A percentile compares a stretch with the other conserved stretches of the same genome.
Evolutionary conservation across 768 basidiomycete species (phyloP).

Genomic region (Mycena olivaceomarginata): DNA sequence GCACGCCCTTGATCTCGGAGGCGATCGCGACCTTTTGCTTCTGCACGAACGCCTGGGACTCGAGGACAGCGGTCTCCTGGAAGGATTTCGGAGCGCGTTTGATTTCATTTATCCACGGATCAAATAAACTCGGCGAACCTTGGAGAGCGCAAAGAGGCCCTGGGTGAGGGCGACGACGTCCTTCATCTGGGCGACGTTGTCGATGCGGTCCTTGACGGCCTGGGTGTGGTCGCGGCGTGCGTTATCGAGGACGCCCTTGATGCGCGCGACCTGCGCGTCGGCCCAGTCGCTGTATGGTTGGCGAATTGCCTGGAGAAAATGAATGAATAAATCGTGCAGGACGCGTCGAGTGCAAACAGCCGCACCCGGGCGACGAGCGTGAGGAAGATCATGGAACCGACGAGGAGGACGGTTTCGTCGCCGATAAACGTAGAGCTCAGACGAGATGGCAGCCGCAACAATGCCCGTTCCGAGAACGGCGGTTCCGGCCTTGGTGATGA

Average conservation of each 20-base stretch:
- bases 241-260: slow-evolving; percentile 86
- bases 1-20: slow-evolving; percentile 92
- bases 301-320: slow-evolving; percentile 74
- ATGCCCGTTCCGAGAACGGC: slow-evolving; percentile 94
- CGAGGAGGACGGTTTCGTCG: slow-evolving; percentile 94
- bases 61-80: slow-evolving; percentile 94
- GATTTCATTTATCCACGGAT: background rate
- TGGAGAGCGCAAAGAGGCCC: slow-evolving; percentile 93
- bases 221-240: slow-evolving; percentile 94
- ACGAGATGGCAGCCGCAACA: slow-evolving; percentile 94
- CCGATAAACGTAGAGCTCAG: slow-evolving; percentile 98
- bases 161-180: slow-evolving; percentile 95
- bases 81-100: background rate
- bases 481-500: slow-evolving; percentile 96
- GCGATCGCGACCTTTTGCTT: slow-evolving; percentile 92
- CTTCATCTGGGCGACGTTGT: slow-evolving; percentile 94
- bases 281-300: slow-evolving; percentile 97
- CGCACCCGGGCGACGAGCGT: slow-evolving; percentile 88
- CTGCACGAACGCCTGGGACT: slow-evolving; percentile 92
- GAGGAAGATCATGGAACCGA: slow-evolving; percentile 90
- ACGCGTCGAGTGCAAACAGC: slow-evolving; percentile 32
- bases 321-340: slow-evolving; percentile 40
- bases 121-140: slow-evolving; percentile 62
- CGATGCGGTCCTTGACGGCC: slow-evolving; percentile 95
- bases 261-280: slow-evolving; percentile 88